A percentile compares a stretch with the other conserved stretches of the same genome.
Evolutionary conservation across 345 rosid species (phyloP).

Genomic region (Hevea brasiliensis): DNA sequence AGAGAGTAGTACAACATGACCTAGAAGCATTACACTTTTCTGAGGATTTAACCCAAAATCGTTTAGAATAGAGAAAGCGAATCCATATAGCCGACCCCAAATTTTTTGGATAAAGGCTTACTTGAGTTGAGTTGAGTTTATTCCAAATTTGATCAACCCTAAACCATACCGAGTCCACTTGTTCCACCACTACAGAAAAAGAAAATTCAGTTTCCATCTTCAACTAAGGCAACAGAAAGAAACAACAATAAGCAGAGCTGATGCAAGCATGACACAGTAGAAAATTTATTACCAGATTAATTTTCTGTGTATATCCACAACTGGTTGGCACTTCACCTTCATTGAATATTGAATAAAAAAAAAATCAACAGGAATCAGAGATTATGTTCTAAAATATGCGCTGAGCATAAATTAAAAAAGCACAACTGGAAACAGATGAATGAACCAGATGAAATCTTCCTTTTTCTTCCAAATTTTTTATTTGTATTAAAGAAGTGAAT

Average conservation of each 20-base stretch:
- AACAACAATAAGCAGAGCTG: background rate
- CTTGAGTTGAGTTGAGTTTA: too few species aligned
- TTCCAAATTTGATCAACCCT: background rate
- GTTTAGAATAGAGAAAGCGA: too few species aligned
- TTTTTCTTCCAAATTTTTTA: background rate
- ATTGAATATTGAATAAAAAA: constrained; percentile 21
- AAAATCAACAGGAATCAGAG: constrained; percentile 5
- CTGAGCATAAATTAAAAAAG: background rate
- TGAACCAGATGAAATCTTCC: background rate
- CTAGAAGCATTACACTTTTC: too few species aligned
- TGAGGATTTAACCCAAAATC: too few species aligned
- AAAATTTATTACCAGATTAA: constrained; percentile 62
- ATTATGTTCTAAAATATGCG: background rate
- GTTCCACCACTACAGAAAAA: background rate
- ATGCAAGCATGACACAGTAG: constrained; percentile 18
- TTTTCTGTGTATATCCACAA: constrained; percentile 51
- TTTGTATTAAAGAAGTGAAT: background rate
- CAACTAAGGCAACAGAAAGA: constrained; percentile 5
- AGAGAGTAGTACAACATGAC: too few species aligned
- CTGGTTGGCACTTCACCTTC: constrained; percentile 95
- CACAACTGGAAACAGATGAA: background rate
- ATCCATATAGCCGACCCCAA: too few species aligned
- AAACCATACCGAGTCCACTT: background rate
- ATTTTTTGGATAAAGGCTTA: too few species aligned
- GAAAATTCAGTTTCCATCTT: background rate